Percentiles rank a stretch among this genome's conserved stretches.
These are phyloP conservation scores for Xylaria sp. DNA, from an alignment of 2,329 filamentous ascomycete genomes.

Conservation along the genomic window DNA sequence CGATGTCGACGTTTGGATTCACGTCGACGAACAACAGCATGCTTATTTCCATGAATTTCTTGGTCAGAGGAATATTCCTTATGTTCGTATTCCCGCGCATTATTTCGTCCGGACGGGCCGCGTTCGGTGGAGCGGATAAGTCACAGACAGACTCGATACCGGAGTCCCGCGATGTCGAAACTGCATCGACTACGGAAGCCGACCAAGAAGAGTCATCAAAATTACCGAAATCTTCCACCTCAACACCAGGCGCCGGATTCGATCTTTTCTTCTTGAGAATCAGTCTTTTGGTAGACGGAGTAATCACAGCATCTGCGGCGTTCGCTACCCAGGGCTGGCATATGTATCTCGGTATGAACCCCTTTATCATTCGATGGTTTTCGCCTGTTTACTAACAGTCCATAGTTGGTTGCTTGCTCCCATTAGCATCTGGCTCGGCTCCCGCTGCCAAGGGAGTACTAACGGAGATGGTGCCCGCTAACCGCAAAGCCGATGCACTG, in stretches of 20 bases:
- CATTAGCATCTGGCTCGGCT: constrained; percentile 26
- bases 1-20: constrained; percentile 23
- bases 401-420: constrained; percentile 23
- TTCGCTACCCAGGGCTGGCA: constrained; percentile 25
- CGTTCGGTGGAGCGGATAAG: constrained; percentile 12
- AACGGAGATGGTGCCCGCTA: constrained; percentile 25
- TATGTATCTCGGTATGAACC: constrained; percentile 24
- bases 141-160: constrained; percentile 6
- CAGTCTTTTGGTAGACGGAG: constrained; percentile 24
- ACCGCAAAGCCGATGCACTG: constrained; percentile 22
- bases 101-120: constrained; percentile 21
- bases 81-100: constrained; percentile 29
- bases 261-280: constrained; percentile 25
- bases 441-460: constrained; percentile 25
- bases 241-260: constrained; percentile 21
- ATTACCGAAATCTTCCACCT: constrained; percentile 13
- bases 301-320: constrained; percentile 22
- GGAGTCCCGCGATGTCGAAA: constrained; percentile 20
- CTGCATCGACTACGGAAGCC: constrained; percentile 8
- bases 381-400: not conserved
- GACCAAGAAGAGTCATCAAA: constrained; percentile 22
- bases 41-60: constrained; percentile 20
- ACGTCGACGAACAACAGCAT: constrained; percentile 23
- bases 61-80: constrained; percentile 24
- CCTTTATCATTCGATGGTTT: not conserved